Evolutionary conservation across 805 yeast species (phyloP).

Genomic region (Saturnispora mendoncae): DNA sequence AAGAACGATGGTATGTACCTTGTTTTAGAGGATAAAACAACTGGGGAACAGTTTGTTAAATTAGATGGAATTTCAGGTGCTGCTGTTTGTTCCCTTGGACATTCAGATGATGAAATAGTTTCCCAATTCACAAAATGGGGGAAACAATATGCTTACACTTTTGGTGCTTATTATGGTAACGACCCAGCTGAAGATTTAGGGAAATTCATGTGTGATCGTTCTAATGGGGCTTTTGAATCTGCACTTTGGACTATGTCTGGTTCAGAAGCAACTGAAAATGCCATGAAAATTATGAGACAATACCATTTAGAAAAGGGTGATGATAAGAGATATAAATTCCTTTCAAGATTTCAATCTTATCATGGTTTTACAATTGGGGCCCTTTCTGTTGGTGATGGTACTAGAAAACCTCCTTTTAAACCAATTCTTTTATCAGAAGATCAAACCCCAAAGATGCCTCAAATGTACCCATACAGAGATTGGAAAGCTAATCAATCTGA

Average conservation of each 20-base stretch:
- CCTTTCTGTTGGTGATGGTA: slow-evolving; percentile 32
- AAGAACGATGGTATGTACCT: slow-evolving; percentile 36
- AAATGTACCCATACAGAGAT: slow-evolving; percentile 29
- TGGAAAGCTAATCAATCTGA: slow-evolving; percentile 26
- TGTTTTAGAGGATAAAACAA: slow-evolving; percentile 33
- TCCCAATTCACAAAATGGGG: slow-evolving; percentile 30
- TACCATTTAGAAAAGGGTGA: slow-evolving; percentile 37
- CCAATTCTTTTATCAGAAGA: slow-evolving; percentile 21
- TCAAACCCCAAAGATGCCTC: slow-evolving; percentile 25
- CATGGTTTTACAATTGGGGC: slow-evolving; percentile 44
- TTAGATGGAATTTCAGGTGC: slow-evolving; percentile 41
- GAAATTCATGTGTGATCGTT: slow-evolving; percentile 34
- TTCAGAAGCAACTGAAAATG: slow-evolving; percentile 75
- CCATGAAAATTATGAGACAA: slow-evolving; percentile 56
- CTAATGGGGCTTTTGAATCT: slow-evolving; percentile 31
- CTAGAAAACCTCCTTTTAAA: slow-evolving; percentile 29
- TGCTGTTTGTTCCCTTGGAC: slow-evolving; percentile 41
- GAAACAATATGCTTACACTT: slow-evolving; percentile 29
- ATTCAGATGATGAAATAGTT: slow-evolving; percentile 32
- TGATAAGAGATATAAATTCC: slow-evolving; percentile 32
- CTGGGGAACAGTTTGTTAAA: slow-evolving; percentile 27
- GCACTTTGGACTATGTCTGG: slow-evolving; percentile 56
- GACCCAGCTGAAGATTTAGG: slow-evolving; percentile 34
- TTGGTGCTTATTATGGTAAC: slow-evolving; percentile 27
- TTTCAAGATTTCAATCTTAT: slow-evolving; percentile 37